Evolutionary conservation across 192 early-diverging fungal genomes (phyloP).

Genomic region (Coemansia biformis): DNA sequence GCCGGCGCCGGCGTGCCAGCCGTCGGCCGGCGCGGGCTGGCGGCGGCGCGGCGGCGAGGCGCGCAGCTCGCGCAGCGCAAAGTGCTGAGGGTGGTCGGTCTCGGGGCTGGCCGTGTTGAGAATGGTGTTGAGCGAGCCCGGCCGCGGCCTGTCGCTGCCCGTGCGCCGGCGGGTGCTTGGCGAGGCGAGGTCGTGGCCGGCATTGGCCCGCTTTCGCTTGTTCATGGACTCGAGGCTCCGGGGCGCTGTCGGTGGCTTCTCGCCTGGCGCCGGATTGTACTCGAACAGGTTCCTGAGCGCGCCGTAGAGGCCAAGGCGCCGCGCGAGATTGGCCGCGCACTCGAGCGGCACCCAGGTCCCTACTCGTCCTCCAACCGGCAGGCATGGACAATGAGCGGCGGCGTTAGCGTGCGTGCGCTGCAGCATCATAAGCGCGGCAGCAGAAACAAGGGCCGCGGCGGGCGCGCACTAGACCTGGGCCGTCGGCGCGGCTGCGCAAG

Average conservation of each 20-base stretch:
- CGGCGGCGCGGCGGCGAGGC: not conserved
- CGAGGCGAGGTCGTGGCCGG: constrained; percentile 2
- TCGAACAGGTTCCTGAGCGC: constrained; percentile 35
- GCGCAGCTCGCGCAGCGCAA: no score
- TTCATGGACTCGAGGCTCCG: constrained; percentile 46
- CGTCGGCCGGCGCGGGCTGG: not conserved
- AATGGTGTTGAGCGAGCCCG: constrained; percentile 22
- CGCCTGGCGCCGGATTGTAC: constrained; percentile 36
- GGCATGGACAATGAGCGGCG: no score
- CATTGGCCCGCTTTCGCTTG: constrained; percentile 31
- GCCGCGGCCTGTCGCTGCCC: constrained; percentile 4
- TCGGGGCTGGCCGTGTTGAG: constrained; percentile 12
- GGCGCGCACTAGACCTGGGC: not conserved
- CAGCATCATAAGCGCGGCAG: not conserved
- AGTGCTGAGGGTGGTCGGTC: no score
- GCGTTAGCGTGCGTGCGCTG: no score
- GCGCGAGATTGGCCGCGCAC: constrained; percentile 32
- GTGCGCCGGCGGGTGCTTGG: constrained; percentile 7
- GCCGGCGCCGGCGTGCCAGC: not conserved
- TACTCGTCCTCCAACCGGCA: no score
- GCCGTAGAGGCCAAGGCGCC: constrained; percentile 33
- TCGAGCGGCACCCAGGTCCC: constrained; percentile 52
- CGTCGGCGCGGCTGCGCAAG: no score
- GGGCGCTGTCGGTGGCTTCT: constrained; percentile 46
- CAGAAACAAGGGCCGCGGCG: not conserved